Evolutionary conservation across 768 basidiomycete species (phyloP).

Genomic region (Macrolepiota dolichaula): DNA sequence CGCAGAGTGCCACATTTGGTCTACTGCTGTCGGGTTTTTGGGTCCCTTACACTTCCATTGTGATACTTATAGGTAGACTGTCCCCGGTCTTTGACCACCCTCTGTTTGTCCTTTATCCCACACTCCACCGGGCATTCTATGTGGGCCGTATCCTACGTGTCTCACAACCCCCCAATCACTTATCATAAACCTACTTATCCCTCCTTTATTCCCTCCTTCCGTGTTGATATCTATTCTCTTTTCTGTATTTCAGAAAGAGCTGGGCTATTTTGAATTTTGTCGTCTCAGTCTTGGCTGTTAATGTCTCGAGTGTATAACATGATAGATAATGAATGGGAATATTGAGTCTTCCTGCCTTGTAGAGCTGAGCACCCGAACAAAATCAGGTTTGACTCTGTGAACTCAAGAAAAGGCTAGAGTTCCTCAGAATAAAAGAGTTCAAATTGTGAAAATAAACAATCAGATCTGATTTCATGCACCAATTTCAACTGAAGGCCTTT

Average conservation of each 20-base stretch:
- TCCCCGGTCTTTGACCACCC: neutral
- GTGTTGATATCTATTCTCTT: neutral
- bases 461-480: too few relatives aligned
- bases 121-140: neutral
- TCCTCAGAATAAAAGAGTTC: too few relatives aligned
- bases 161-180: neutral
- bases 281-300: neutral
- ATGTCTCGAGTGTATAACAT: conserved; percentile 5
- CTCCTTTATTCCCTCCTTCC: conserved; percentile 2
- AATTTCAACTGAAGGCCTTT: too few relatives aligned
- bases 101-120: neutral
- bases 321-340: neutral
- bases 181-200: neutral
- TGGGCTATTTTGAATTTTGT: neutral
- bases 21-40: neutral
- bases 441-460: too few relatives aligned
- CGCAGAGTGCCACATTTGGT: neutral
- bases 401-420: too few relatives aligned
- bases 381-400: neutral
- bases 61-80: neutral
- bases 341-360: neutral
- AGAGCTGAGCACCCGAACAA: neutral
- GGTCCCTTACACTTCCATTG: neutral
- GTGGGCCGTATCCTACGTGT: neutral
- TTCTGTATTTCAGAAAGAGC: conserved; percentile 1